Evolutionary conservation across 345 rosid species (phyloP).

Genomic region (Gossypium arboreum): DNA sequence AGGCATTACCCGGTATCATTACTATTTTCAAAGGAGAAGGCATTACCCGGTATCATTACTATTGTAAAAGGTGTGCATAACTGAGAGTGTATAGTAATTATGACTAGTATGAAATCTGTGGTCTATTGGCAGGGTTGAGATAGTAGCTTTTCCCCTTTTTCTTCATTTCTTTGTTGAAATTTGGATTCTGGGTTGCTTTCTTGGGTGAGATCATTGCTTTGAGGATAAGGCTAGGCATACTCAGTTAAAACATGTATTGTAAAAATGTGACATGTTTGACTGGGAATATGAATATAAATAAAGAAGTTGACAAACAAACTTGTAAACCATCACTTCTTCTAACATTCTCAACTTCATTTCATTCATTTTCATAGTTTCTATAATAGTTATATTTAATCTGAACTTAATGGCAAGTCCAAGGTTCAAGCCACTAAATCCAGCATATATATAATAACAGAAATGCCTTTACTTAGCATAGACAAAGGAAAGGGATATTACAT

Average conservation of each 20-base stretch:
- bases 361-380: not conserved
- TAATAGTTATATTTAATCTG: too few species aligned
- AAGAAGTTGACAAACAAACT: not conserved
- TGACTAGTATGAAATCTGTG: constrained; percentile 21
- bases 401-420: not conserved
- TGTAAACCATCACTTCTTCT: not conserved
- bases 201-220: not conserved
- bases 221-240: not conserved
- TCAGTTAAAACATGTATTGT: not conserved
- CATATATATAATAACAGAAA: too few species aligned
- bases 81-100: constrained; percentile 30
- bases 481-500: not conserved
- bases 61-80: constrained; percentile 19
- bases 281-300: not conserved
- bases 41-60: constrained; percentile 75
- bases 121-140: constrained; percentile 19
- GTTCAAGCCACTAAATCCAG: not conserved
- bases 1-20: constrained; percentile 82
- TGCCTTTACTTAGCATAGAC: too few species aligned
- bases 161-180: not conserved
- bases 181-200: constrained; percentile 8
- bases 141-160: not conserved
- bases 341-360: not conserved
- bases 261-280: not conserved
- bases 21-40: constrained; percentile 65